Evolutionary conservation across 2,329 filamentous ascomycete genomes (phyloP).

Genomic region (Fusarium albosuccineum): DNA sequence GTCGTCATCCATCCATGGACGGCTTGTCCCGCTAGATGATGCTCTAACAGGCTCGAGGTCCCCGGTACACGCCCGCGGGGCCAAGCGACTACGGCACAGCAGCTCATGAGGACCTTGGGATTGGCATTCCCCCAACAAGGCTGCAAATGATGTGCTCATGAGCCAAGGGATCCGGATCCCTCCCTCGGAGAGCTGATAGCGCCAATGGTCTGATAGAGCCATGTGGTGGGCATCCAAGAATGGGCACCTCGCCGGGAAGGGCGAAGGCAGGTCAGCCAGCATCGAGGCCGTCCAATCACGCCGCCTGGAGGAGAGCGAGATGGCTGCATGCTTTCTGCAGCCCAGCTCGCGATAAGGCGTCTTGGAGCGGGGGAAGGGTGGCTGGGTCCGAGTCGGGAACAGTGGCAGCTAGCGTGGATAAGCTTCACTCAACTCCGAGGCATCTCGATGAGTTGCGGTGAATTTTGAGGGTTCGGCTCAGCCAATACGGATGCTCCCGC

Average conservation of each 20-base stretch:
- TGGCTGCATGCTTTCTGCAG: conserved; percentile 38
- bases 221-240: conserved; percentile 23
- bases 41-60: conserved; percentile 29
- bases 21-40: conserved; percentile 21
- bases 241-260: conserved; percentile 23
- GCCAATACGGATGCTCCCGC: too few relatives aligned
- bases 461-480: neutral
- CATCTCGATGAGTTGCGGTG: neutral
- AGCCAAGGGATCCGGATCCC: conserved; percentile 13
- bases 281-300: conserved; percentile 35
- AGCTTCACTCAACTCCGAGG: conserved; percentile 4
- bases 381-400: conserved; percentile 29
- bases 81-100: conserved; percentile 12
- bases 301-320: neutral
- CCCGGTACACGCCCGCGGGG: conserved; percentile 28
- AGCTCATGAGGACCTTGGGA: conserved; percentile 34
- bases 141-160: conserved; percentile 33
- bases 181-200: conserved; percentile 16
- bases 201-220: conserved; percentile 33
- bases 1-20: conserved; percentile 38
- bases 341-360: conserved; percentile 32
- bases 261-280: conserved; percentile 19
- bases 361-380: conserved; percentile 28
- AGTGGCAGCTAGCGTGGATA: conserved; percentile 8
- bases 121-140: conserved; percentile 28